Base-by-base conservation (phyloP, 805 yeast species). In the Lachancea mirantina region DNA sequence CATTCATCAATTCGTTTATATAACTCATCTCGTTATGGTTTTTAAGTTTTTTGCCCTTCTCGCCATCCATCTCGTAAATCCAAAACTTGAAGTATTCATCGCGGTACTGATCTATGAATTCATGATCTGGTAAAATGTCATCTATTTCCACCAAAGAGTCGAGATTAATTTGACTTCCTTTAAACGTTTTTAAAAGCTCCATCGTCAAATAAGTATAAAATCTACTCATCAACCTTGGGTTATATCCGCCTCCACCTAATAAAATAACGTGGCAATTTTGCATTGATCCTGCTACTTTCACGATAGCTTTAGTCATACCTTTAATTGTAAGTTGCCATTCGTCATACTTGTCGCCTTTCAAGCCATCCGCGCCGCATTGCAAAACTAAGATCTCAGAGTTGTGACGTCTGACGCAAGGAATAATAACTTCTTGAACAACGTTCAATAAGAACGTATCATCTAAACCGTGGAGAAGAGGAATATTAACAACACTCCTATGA, bases 161-260 rank as follows among this genome's bases (percentile, higher is more conserved):
- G n/a, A 27, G 15, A 6, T 16, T 14, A 6, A 25, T n/a, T 5
- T 14, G 20, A 7, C 15, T 18, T 2, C 35, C 19, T 5, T 43
- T 30, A 28, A 35, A 47, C n/a, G 30, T 28, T 9, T 33, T 21
- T 5, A 43, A 19, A 6, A 52, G 29, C 14, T 39, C 26, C 46
- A 49, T 32, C 1, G 67, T 63, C 9, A 64, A 33, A 39, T 52
- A 63, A 0, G 66, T 51, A 48, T 84, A 78, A 35, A 76, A 72
- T 39, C 81, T 66, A 0, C 85, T 75, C 16, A 74, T 66, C 38
- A 79, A 77, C 3, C 63, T 50, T 39, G 68, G 73, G 39, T 78
- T 74, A 49, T 82, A 82, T 0, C 89, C 92, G 3, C 92, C 92
- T 2, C 92, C 92, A 1, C 89, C 89, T 1, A 81, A 58, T 5